Evolutionary conservation across 208 protist genomes (phyloP).

Genomic region (Tritrichomonas foetus): DNA sequence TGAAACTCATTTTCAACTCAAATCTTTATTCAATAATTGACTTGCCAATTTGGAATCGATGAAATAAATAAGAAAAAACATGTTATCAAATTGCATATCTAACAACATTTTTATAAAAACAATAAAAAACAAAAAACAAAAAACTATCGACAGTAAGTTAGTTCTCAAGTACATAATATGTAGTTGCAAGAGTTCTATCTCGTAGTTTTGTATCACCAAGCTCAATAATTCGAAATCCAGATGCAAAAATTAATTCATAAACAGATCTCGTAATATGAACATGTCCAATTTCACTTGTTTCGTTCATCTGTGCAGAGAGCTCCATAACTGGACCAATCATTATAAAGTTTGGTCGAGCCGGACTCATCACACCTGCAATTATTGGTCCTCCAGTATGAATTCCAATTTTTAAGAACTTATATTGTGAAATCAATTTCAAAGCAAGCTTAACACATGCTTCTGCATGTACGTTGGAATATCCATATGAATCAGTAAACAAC

Average conservation of each 20-base stretch:
- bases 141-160: too few species aligned
- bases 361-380: not conserved
- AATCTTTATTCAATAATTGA: too few species aligned
- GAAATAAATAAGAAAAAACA: too few species aligned
- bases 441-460: not conserved
- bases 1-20: too few species aligned
- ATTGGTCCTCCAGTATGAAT: not conserved
- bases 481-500: not conserved
- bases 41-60: too few species aligned
- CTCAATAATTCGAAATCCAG: not conserved
- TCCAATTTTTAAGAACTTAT: not conserved
- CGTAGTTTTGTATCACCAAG: not conserved
- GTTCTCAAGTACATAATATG: too few species aligned
- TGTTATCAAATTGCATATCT: too few species aligned
- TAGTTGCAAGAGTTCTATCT: too few species aligned
- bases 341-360: not conserved
- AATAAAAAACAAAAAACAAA: too few species aligned
- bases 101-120: too few species aligned
- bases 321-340: not conserved
- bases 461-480: not conserved
- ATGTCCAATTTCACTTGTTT: not conserved
- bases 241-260: not conserved
- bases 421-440: not conserved
- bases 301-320: not conserved
- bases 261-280: not conserved